phyloP scores from a whole-genome alignment of 805 yeast species.

The Metschnikowia bowlesiae region DNA sequence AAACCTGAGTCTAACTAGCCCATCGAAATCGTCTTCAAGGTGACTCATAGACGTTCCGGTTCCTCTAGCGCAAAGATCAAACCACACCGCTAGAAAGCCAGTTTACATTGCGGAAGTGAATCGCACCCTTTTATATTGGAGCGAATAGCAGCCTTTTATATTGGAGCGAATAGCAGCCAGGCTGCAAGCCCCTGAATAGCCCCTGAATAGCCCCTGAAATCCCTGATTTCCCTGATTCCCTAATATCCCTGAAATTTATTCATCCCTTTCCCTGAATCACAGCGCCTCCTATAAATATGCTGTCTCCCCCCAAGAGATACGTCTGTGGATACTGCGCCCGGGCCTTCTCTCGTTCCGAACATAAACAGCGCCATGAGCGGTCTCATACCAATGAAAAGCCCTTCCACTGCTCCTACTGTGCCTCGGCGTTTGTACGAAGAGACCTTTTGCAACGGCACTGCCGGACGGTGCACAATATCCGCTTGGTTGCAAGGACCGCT shows the following conservation, averaged over 20 bases:
- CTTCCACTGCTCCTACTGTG: constrained; percentile 66
- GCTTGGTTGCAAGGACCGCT: constrained; percentile 9
- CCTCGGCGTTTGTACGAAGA: constrained; percentile 69
- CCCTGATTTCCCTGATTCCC: too few species aligned
- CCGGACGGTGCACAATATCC: constrained; percentile 63
- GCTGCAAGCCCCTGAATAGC: neutral
- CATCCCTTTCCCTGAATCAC: too few species aligned
- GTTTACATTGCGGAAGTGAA: neutral
- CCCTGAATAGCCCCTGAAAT: too few species aligned
- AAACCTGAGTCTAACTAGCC: too few species aligned
- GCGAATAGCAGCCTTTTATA: neutral
- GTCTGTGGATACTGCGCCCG: constrained; percentile 77
- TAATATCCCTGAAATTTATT: too few species aligned
- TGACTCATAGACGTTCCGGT: too few species aligned
- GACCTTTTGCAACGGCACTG: constrained; percentile 74
- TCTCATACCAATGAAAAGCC: constrained; percentile 81
- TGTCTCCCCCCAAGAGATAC: constrained; percentile 53
- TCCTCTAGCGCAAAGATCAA: too few species aligned
- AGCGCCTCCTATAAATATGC: constrained; percentile 3
- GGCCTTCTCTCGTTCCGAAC: constrained; percentile 76
- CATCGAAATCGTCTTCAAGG: too few species aligned
- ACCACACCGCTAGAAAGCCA: too few species aligned
- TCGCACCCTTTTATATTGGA: neutral
- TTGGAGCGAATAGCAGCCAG: neutral
- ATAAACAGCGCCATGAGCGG: constrained; percentile 71